Evolutionary conservation across 768 basidiomycete species (phyloP).

Genomic region (Lactarius vividus): DNA sequence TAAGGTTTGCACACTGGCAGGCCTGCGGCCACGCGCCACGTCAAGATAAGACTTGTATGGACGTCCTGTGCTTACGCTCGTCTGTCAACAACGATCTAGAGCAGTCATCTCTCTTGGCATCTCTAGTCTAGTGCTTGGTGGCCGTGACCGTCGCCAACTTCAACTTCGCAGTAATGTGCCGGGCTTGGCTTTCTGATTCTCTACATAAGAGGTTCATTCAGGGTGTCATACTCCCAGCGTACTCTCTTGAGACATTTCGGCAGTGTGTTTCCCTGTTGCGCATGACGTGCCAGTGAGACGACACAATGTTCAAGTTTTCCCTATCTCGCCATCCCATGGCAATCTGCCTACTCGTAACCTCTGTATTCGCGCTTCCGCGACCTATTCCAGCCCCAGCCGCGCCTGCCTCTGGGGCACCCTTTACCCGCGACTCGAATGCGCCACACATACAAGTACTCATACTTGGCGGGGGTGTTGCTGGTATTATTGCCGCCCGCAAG

Average conservation of each 20-base stretch:
- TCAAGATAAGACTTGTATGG: not conserved
- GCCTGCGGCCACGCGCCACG: not conserved
- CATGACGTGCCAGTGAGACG: not conserved
- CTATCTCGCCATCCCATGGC: not conserved
- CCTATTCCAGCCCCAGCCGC: not conserved
- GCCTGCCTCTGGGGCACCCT: not conserved
- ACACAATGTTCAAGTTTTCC: not conserved
- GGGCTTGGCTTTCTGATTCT: too few relatives aligned
- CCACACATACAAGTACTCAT: constrained; percentile 44
- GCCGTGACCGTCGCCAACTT: too few relatives aligned
- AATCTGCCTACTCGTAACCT: not conserved
- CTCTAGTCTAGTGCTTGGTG: too few relatives aligned
- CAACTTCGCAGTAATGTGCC: too few relatives aligned
- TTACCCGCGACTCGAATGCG: not conserved
- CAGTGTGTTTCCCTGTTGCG: not conserved
- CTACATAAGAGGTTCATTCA: not conserved
- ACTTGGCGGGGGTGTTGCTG: constrained; percentile 63
- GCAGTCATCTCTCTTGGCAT: too few relatives aligned
- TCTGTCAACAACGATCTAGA: not conserved
- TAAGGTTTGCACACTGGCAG: too few relatives aligned
- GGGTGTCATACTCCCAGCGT: not conserved
- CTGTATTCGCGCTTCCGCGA: not conserved
- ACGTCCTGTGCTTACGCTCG: not conserved
- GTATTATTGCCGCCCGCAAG: constrained; percentile 59
- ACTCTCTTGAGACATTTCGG: not conserved